These are phyloP conservation scores for Rhododendron williamsianum DNA, from an alignment of 148 eudicot genomes.

Conservation along the genomic window DNA sequence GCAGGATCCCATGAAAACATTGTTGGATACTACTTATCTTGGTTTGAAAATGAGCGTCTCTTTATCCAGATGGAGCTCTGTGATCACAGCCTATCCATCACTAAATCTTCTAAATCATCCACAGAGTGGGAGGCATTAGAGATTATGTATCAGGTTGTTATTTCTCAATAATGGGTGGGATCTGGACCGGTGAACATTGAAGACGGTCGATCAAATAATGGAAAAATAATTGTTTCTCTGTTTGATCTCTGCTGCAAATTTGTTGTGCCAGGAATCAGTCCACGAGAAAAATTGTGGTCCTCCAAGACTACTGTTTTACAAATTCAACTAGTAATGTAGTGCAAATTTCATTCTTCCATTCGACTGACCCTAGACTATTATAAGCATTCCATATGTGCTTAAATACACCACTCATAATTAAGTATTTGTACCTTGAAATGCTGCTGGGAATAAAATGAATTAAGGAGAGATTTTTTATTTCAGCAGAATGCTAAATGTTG, in stretches of 20 bases:
- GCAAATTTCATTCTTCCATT: not conserved
- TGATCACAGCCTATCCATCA: conserved; percentile 60
- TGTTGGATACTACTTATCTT: conserved; percentile 72
- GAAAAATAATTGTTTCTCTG: not conserved
- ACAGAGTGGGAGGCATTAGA: conserved; percentile 53
- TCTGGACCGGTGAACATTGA: not conserved
- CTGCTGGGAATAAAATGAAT: not conserved
- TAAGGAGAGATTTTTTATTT: not conserved
- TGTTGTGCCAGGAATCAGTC: not conserved
- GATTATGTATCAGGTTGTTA: conserved; percentile 60
- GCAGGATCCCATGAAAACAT: conserved; percentile 77
- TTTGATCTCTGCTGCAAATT: not conserved
- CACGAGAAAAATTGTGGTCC: not conserved
- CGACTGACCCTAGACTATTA: not conserved
- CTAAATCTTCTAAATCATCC: conserved; percentile 27
- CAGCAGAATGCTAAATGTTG: not conserved
- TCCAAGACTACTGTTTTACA: not conserved
- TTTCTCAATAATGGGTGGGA: not conserved
- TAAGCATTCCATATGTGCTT: not conserved
- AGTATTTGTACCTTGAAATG: not conserved
- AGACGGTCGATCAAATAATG: not conserved
- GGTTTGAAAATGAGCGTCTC: conserved; percentile 84
- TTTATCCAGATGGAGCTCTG: conserved; percentile 96
- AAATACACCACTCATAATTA: not conserved
- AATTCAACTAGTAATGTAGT: too few relatives aligned